Base-by-base conservation (phyloP, 129 eudicot species). In the Flaveria brownii region DNA sequence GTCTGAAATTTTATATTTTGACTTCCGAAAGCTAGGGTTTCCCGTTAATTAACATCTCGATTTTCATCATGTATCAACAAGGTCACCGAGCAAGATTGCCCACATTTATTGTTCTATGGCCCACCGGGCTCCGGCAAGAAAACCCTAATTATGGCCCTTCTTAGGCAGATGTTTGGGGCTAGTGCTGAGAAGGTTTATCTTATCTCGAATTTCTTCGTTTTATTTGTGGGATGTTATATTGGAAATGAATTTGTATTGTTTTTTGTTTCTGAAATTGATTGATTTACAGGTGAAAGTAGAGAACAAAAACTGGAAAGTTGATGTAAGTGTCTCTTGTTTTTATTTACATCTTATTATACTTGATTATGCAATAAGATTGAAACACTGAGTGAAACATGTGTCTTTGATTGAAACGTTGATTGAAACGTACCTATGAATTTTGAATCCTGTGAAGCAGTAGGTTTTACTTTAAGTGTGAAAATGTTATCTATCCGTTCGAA, bases 71-170 rank as follows among this genome's bases (percentile, higher is more conserved):
- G 46, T 79, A 30, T 55, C 49, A 67, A 39, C 54, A 51, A 94
- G 98, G 97, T 91, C 39, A 81, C 97, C 2, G 98, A 94, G 90
- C 93, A 91, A 75, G 98, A 94, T 82, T 94, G 98, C 72, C 98
- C 98, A 4, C 98, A 94, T 83, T 77, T 94, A 75, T 83, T 94
- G 61, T 91, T 94, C 84, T 90, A 93, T 56, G 97, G 98, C 13
- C 97, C 97, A 28, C 85, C 97, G 2, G 98, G 98, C 46, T 85
- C 98, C 42, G 98, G 98, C 50, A 93, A 93, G 89, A 93, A 93
- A 82, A 93, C 98, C 88, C 98, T 93, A 82, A 88, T 93, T n/a
- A 90, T 90, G 98, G 98, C 97, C 16, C 90, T 93, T 77, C 91
- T 90, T 64, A 83, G 98, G 67, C 96, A 93, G 86, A 93, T 93